Evolutionary conservation across 176 grass and related monocot species (phyloP).

Genomic region (Poa pratensis): DNA sequence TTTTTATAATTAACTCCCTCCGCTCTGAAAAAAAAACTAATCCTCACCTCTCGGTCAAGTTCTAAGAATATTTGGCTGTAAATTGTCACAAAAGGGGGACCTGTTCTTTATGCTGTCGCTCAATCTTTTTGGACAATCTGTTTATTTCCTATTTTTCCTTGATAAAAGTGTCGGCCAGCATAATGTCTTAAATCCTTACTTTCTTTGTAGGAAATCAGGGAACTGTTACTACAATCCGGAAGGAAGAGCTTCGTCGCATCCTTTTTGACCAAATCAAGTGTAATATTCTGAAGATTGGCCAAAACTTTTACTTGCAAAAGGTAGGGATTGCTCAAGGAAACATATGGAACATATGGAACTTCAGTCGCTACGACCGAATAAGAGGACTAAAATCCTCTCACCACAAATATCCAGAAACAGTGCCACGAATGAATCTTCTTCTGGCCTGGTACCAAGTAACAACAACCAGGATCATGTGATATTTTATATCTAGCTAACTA

Average conservation of each 20-base stretch:
- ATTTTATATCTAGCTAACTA: neutral
- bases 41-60: neutral
- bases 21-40: neutral
- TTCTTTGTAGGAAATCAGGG: constrained; percentile 53
- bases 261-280: constrained; percentile 63
- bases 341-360: neutral
- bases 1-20: neutral
- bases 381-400: neutral
- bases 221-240: constrained; percentile 44
- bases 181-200: neutral
- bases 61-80: neutral
- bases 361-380: neutral
- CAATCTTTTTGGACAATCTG: constrained; percentile 10
- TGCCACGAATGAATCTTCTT: constrained; percentile 2
- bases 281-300: constrained; percentile 74
- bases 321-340: too few relatives aligned
- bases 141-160: constrained; percentile 4
- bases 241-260: constrained; percentile 48
- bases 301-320: constrained; percentile 76
- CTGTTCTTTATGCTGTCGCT: constrained; percentile 9
- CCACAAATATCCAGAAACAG: neutral
- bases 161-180: constrained; percentile 1
- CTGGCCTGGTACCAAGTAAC: neutral
- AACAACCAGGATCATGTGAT: neutral
- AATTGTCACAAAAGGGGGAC: neutral